phyloP scores from a whole-genome alignment of 805 yeast genomes.

The Yueomyces sp. region DNA sequence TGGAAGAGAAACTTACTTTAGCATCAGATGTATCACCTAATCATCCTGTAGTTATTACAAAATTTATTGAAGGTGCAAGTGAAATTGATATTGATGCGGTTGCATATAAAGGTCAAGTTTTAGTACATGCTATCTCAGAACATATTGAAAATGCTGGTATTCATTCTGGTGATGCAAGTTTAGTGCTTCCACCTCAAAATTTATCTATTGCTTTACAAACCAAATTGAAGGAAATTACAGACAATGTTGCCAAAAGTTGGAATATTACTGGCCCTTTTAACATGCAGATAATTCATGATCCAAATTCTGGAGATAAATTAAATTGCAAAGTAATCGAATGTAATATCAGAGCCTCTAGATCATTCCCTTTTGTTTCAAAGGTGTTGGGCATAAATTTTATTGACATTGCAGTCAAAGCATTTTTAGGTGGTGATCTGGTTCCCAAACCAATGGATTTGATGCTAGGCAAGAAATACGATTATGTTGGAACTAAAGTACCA shows the following conservation, averaged over 20 bases:
- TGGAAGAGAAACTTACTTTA: conserved; percentile 66
- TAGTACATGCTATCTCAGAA: conserved; percentile 93
- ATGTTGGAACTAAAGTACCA: conserved; percentile 95
- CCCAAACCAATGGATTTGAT: conserved; percentile 77
- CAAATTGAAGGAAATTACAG: conserved; percentile 78
- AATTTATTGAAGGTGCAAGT: conserved; percentile 89
- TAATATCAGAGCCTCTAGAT: conserved; percentile 95
- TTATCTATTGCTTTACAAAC: conserved; percentile 51
- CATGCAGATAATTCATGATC: conserved; percentile 86
- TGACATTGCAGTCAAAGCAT: conserved; percentile 84
- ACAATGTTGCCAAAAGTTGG: conserved; percentile 88
- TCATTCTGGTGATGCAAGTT: conserved; percentile 97
- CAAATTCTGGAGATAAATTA: conserved; percentile 32
- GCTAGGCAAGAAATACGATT: conserved; percentile 48
- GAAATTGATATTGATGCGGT: conserved; percentile 97
- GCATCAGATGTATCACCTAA: conserved; percentile 92
- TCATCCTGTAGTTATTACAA: conserved; percentile 94
- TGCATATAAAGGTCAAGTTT: conserved; percentile 74
- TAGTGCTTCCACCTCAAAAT: conserved; percentile 82
- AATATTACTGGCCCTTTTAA: conserved; percentile 96
- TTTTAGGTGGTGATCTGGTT: conserved; percentile 52
- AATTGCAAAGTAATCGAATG: conserved; percentile 94
- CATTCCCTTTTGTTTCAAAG: conserved; percentile 98
- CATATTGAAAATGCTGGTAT: conserved; percentile 98
- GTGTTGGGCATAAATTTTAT: conserved; percentile 91